phyloP scores from a whole-genome alignment of 371 early-diverging fungal species.

The Chytridium lagenaria region DNA sequence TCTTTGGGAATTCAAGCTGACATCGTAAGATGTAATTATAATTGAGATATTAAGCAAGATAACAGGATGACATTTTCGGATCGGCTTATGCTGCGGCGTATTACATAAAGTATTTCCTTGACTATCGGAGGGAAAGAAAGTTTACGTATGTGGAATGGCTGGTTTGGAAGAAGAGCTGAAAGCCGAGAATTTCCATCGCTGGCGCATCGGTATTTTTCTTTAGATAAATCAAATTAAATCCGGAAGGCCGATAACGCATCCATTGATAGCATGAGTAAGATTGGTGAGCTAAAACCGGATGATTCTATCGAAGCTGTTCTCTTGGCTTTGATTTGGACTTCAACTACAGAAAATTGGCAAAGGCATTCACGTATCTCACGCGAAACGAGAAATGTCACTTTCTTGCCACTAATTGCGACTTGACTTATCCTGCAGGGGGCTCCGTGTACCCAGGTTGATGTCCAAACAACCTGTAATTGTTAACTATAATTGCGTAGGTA shows the following conservation, averaged over 20 bases:
- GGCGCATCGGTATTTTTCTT: slow-evolving; percentile 59
- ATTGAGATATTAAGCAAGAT: not conserved
- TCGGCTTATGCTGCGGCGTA: slow-evolving; percentile 95
- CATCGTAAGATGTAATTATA: slow-evolving; percentile 50
- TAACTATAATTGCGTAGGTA: slow-evolving; percentile 54
- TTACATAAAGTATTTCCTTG: slow-evolving; percentile 80
- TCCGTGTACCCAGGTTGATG: slow-evolving; percentile 74
- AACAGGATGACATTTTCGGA: slow-evolving; percentile 91
- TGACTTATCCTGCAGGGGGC: slow-evolving; percentile 84
- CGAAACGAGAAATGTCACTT: slow-evolving; percentile 77
- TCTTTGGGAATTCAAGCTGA: slow-evolving; percentile 76
- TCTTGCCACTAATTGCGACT: slow-evolving; percentile 92
- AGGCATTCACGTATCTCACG: slow-evolving; percentile 83
- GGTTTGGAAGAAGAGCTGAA: slow-evolving; percentile 89
- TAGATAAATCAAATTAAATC: not conserved
- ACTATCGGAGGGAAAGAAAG: slow-evolving; percentile 83
- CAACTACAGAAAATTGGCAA: slow-evolving; percentile 89
- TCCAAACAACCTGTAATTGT: not conserved
- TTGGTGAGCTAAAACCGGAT: slow-evolving; percentile 61
- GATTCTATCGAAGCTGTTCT: slow-evolving; percentile 82
- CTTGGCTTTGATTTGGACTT: slow-evolving; percentile 85
- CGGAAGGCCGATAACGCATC: slow-evolving; percentile 59
- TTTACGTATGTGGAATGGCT: slow-evolving; percentile 88
- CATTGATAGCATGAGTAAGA: slow-evolving; percentile 55
- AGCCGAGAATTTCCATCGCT: slow-evolving; percentile 70